Evolutionary conservation across 306 rosid species (phyloP).

Genomic region (Quercus aquifolioides): DNA sequence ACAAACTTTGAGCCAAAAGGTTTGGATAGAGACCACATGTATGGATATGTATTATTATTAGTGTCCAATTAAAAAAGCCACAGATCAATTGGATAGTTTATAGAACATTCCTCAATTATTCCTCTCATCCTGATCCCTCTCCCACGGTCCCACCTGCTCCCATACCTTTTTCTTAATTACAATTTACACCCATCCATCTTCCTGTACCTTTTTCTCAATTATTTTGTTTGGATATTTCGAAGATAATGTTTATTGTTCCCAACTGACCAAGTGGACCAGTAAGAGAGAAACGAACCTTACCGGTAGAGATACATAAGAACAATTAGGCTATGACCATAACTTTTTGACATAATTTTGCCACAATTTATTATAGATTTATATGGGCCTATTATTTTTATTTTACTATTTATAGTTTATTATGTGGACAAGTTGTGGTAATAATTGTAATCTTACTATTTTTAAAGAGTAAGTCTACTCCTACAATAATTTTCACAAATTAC

Average conservation of each 20-base stretch:
- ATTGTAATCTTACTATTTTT: no score
- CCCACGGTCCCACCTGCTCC: neutral
- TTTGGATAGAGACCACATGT: neutral
- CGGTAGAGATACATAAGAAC: neutral
- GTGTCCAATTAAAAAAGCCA: neutral
- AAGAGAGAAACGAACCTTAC: no score
- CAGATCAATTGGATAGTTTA: neutral
- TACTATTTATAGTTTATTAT: fast-evolving
- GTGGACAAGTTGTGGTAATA: fast-evolving
- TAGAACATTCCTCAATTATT: neutral
- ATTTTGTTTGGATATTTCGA: neutral
- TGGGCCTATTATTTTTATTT: no score
- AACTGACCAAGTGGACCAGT: no score
- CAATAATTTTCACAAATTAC: no score
- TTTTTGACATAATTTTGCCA: no score
- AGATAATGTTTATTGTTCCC: neutral
- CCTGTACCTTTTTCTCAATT: neutral
- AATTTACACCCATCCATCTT: neutral
- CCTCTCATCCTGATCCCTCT: neutral
- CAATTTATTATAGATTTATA: no score
- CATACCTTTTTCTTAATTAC: no score
- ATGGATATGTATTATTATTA: neutral
- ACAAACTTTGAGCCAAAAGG: neutral
- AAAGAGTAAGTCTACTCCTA: no score
- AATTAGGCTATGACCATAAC: no score